These are phyloP conservation scores for Clarireedia hainanense DNA, from an alignment of 2,329 filamentous ascomycete species.

Conservation along the genomic window DNA sequence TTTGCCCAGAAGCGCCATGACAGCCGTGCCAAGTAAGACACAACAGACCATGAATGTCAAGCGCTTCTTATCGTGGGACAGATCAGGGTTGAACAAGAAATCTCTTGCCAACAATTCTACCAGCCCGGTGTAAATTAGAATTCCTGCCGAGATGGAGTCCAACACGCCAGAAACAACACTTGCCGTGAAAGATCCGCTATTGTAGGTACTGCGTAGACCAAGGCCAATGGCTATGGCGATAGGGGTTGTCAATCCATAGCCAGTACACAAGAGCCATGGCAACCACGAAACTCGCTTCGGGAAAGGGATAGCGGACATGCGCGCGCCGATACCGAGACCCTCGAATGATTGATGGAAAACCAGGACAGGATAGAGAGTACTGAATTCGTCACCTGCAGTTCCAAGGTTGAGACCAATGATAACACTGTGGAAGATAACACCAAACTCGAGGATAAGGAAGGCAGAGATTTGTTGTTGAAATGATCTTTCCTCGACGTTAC, in stretches of 20 bases:
- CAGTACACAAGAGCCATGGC: constrained; percentile 38
- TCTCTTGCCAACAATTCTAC: constrained; percentile 42
- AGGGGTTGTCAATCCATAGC: constrained; percentile 44
- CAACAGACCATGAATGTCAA: constrained; percentile 37
- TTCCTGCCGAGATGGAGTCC: constrained; percentile 40
- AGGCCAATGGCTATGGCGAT: constrained; percentile 43
- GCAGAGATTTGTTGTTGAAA: constrained; percentile 38
- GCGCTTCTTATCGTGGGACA: constrained; percentile 33
- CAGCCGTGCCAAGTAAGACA: constrained; percentile 33
- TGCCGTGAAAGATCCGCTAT: constrained; percentile 34
- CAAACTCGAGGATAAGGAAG: constrained; percentile 34
- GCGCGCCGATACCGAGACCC: constrained; percentile 53
- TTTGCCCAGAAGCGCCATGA: constrained; percentile 44
- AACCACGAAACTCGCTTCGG: constrained; percentile 35
- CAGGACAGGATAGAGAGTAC: constrained; percentile 49
- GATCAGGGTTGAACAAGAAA: constrained; percentile 40
- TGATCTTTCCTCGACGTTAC: constrained; percentile 24
- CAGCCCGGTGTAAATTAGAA: constrained; percentile 41
- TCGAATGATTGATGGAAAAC: constrained; percentile 59
- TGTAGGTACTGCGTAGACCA: constrained; percentile 36
- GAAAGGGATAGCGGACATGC: constrained; percentile 50
- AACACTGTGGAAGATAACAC: constrained; percentile 56
- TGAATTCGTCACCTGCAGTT: constrained; percentile 49
- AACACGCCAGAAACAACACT: constrained; percentile 39
- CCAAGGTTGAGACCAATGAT: constrained; percentile 57